phyloP scores from a whole-genome alignment of 1,284 basidiomycete species.

The Ganoderma multipileum region DNA sequence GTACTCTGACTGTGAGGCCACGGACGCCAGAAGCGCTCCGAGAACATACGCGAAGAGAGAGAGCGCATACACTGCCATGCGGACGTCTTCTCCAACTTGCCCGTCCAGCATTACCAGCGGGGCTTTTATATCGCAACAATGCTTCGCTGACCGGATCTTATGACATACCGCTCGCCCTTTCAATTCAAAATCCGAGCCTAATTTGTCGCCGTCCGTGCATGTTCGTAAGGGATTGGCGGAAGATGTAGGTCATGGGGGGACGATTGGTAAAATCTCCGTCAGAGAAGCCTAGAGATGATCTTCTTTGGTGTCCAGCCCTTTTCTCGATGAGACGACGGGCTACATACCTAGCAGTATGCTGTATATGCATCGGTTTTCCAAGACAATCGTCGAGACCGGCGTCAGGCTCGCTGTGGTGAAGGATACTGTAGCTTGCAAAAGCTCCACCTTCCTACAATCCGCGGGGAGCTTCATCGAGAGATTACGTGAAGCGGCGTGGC shows the following conservation, averaged over 20 bases:
- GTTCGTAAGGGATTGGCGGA: neutral
- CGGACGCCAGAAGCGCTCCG: constrained; percentile 3
- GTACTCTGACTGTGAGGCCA: constrained; percentile 27
- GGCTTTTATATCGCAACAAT: neutral
- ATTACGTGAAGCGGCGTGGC: neutral
- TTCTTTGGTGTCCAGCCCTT: neutral
- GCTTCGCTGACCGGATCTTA: neutral
- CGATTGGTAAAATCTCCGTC: constrained; percentile 9
- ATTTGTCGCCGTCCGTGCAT: neutral
- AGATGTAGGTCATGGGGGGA: constrained; percentile 11
- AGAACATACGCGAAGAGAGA: neutral
- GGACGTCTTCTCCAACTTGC: neutral
- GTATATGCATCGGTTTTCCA: neutral
- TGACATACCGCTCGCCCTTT: neutral
- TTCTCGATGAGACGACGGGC: neutral
- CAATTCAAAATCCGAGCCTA: neutral
- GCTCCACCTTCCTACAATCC: neutral
- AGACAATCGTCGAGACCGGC: neutral
- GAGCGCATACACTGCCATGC: constrained; percentile 1
- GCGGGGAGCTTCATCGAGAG: neutral
- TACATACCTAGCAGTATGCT: neutral
- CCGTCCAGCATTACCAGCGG: neutral
- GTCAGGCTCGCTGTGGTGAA: neutral
- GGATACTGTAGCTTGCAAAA: no score
- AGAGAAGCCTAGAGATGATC: neutral